Evolutionary conservation across 2,329 filamentous ascomycete species (phyloP).

Genomic region (Shiraia bambusicola): DNA sequence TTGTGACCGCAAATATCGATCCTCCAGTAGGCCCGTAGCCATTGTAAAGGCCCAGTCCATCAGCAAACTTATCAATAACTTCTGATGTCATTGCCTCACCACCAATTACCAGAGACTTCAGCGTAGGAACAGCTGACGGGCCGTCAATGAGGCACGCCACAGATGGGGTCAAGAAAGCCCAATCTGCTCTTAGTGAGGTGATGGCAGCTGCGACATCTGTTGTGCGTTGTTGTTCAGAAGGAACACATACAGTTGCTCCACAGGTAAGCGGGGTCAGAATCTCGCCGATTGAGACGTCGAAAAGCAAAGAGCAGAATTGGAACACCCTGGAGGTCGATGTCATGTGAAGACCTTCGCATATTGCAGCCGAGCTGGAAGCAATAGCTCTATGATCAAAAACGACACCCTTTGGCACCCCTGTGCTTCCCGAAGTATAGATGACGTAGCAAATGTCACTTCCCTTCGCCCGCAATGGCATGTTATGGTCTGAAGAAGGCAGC

Average conservation of each 20-base stretch:
- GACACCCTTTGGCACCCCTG: conserved; percentile 36
- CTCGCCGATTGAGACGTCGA: conserved; percentile 40
- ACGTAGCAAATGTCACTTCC: conserved; percentile 29
- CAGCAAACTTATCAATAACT: conserved; percentile 29
- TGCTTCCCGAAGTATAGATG: conserved; percentile 39
- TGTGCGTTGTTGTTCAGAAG: conserved; percentile 45
- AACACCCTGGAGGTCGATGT: conserved; percentile 32
- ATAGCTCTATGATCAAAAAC: conserved; percentile 35
- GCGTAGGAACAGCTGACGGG: conserved; percentile 37
- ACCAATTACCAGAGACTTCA: conserved; percentile 42
- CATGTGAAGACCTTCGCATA: conserved; percentile 32
- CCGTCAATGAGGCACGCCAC: conserved; percentile 38
- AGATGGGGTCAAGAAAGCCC: conserved; percentile 39
- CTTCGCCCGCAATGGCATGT: conserved; percentile 17
- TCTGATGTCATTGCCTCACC: conserved; percentile 31
- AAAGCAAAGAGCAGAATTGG: conserved; percentile 40
- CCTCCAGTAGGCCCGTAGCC: conserved; percentile 36
- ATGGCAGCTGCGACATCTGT: conserved; percentile 47
- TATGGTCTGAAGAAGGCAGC: conserved; percentile 11
- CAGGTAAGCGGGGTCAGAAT: conserved; percentile 34
- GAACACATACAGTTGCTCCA: conserved; percentile 39
- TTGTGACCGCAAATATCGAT: conserved; percentile 29
- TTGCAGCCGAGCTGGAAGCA: conserved; percentile 30
- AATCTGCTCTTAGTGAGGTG: conserved; percentile 29
- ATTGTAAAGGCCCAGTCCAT: conserved; percentile 28